These are phyloP conservation scores for Lepiota brunneoincarnata DNA, from an alignment of 768 basidiomycete genomes.

Conservation along the genomic window DNA sequence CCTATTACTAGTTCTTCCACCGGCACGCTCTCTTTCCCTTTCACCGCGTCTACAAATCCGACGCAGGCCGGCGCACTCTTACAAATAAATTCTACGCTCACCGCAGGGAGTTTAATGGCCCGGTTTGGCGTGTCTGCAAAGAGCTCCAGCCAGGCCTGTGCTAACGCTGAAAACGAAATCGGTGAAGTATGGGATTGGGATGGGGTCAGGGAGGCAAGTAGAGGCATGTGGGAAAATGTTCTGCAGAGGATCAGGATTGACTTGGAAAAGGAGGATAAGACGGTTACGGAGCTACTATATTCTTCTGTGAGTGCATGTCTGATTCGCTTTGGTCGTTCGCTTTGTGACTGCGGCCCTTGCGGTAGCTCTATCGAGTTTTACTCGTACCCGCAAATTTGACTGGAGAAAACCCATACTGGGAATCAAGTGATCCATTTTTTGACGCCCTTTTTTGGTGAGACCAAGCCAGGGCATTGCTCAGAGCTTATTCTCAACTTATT, in stretches of 20 bases:
- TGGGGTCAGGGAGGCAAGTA: constrained; percentile 34
- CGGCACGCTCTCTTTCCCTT: constrained; percentile 31
- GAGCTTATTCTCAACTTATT: background rate
- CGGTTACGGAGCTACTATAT: constrained; percentile 42
- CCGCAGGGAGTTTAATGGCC: constrained; percentile 33
- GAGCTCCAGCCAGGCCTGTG: constrained; percentile 50
- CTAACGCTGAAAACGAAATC: constrained; percentile 55
- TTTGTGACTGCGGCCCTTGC: background rate
- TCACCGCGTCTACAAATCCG: constrained; percentile 31
- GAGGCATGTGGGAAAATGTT: constrained; percentile 40
- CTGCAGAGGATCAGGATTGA: constrained; percentile 35
- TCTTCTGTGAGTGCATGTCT: constrained; percentile 35
- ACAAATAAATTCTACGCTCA: constrained; percentile 29
- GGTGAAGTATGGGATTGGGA: constrained; percentile 43
- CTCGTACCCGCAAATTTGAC: constrained; percentile 53
- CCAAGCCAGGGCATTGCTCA: background rate
- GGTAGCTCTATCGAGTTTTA: constrained; percentile 45
- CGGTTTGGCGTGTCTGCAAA: constrained; percentile 60
- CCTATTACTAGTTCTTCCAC: constrained; percentile 23
- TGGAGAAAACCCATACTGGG: constrained; percentile 50
- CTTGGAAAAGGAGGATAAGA: constrained; percentile 33
- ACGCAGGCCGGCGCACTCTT: constrained; percentile 46
- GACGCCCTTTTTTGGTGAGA: constrained; percentile 49
- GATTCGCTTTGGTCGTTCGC: background rate
- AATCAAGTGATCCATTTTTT: constrained; percentile 42